Conservation (phyloP, 2,329 filamentous ascomycete genomes). For the Tolypocladium tropicale region DNA sequence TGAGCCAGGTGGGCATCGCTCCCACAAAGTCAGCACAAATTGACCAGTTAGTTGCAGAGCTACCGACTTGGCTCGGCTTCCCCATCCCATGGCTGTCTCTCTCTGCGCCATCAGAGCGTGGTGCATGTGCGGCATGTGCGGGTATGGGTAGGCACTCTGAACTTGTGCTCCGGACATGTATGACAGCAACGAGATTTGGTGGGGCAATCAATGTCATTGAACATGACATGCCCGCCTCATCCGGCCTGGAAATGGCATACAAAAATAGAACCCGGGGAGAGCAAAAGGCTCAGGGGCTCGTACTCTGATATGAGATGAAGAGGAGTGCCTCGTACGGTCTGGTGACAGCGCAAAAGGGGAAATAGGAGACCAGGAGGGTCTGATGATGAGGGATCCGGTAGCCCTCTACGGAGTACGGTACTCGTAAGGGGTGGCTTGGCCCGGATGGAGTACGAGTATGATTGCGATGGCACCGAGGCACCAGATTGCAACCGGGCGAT, state of each 20-base stretch:
- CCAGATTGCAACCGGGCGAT: background rate
- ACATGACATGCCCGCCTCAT: background rate
- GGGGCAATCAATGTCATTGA: too few relatives aligned
- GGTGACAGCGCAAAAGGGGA: background rate
- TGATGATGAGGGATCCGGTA: slow-evolving; percentile 1
- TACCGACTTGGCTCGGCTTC: background rate
- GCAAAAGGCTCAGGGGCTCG: background rate
- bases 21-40: background rate
- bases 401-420: background rate
- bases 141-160: too few relatives aligned
- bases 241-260: background rate
- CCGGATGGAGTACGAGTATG: background rate
- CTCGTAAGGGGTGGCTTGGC: background rate
- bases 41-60: background rate
- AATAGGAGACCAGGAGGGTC: background rate
- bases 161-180: background rate
- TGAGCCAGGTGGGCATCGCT: background rate
- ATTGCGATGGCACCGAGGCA: background rate
- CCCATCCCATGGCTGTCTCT: background rate
- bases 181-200: background rate
- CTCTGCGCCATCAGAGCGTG: background rate
- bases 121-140: too few relatives aligned
- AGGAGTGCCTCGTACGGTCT: background rate
- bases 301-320: background rate
- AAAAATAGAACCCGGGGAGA: background rate